phyloP scores from a whole-genome alignment of 2,329 filamentous ascomycete genomes.

The Trichocomaceae sp. region DNA sequence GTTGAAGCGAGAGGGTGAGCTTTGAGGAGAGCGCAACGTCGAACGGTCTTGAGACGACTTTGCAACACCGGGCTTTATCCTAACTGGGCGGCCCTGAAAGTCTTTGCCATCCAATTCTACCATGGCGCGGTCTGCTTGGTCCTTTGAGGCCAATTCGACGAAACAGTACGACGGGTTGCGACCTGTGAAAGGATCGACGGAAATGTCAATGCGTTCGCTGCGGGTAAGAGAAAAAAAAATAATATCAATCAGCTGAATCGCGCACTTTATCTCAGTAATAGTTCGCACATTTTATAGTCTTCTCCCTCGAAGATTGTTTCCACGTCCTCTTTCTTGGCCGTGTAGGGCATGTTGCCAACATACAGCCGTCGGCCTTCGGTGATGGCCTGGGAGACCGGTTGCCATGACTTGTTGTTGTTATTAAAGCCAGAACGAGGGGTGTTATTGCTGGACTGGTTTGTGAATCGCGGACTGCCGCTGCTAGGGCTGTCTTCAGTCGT shows the following conservation, averaged over 20 bases:
- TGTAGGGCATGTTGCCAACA: slow-evolving; percentile 51
- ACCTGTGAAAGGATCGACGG: slow-evolving; percentile 60
- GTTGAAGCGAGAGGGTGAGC: slow-evolving; percentile 13
- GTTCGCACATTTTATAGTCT: slow-evolving; percentile 28
- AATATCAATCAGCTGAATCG: slow-evolving; percentile 10
- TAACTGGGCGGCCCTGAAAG: slow-evolving; percentile 54
- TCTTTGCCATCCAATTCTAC: slow-evolving; percentile 48
- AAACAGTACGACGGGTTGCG: slow-evolving; percentile 71
- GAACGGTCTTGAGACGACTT: slow-evolving; percentile 37
- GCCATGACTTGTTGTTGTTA: slow-evolving; percentile 15
- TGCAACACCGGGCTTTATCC: slow-evolving; percentile 59
- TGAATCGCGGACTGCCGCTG: slow-evolving; percentile 22
- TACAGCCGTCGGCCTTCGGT: slow-evolving; percentile 44
- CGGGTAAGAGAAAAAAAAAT: slow-evolving; percentile 18
- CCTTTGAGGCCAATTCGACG: slow-evolving; percentile 56
- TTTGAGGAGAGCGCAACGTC: slow-evolving; percentile 17
- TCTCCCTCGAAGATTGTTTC: slow-evolving; percentile 42
- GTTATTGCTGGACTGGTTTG: slow-evolving; percentile 21
- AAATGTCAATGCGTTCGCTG: slow-evolving; percentile 59
- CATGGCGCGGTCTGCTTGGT: slow-evolving; percentile 54
- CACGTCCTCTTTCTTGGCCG: slow-evolving; percentile 47
- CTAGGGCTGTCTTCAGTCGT: slow-evolving; percentile 30
- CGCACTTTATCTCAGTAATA: slow-evolving; percentile 4
- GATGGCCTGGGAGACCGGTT: slow-evolving; percentile 28
- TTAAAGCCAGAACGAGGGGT: slow-evolving; percentile 28